phyloP scores from a whole-genome alignment of 2,329 filamentous ascomycete species.

The Fusarium miscanthi region DNA sequence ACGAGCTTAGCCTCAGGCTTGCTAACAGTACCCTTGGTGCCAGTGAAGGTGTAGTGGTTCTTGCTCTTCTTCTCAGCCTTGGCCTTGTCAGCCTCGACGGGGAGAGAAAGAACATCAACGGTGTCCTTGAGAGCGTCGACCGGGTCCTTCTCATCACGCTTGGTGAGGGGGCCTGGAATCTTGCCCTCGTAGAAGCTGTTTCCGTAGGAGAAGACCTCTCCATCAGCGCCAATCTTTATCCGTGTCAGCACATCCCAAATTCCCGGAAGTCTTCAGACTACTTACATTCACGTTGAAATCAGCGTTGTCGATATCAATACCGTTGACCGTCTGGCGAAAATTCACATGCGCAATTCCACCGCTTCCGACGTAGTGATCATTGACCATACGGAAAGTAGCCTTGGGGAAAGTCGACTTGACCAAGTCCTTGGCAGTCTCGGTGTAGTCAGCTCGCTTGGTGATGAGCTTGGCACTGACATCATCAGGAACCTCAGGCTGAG shows the following conservation, averaged over 20 bases:
- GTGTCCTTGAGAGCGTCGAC: conserved; percentile 57
- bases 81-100: conserved; percentile 44
- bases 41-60: conserved; percentile 56
- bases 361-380: conserved; percentile 64
- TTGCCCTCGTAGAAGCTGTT: conserved; percentile 60
- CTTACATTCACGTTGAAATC: conserved; percentile 71
- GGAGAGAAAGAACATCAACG: conserved; percentile 48
- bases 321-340: conserved; percentile 69
- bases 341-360: conserved; percentile 68
- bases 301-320: conserved; percentile 69
- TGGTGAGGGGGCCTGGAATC: conserved; percentile 54
- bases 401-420: conserved; percentile 53
- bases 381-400: conserved; percentile 61
- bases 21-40: conserved; percentile 59
- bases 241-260: neutral
- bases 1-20: conserved; percentile 67
- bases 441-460: conserved; percentile 50
- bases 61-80: conserved; percentile 44
- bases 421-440: conserved; percentile 58
- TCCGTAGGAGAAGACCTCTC: conserved; percentile 67
- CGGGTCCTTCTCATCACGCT: conserved; percentile 56
- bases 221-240: conserved; percentile 58
- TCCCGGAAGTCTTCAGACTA: neutral
- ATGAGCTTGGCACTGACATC: conserved; percentile 38
- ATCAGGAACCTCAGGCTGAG: conserved; percentile 33